Conservation (phyloP, 441 rosid species). For the Dalechampia spathulata region DNA sequence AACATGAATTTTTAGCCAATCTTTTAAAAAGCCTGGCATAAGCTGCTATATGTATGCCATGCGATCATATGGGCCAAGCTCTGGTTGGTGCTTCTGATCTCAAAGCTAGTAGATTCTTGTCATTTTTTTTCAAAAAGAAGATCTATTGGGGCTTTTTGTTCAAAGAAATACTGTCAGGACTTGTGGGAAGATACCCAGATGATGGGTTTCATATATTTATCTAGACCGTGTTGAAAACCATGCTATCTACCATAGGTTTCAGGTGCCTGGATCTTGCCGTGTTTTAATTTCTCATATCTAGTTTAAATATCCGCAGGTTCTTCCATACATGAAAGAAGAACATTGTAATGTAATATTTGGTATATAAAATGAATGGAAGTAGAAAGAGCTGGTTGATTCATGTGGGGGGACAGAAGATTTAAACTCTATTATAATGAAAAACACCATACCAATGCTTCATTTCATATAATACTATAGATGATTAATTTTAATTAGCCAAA, state of each 20-base stretch:
- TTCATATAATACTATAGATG: no score
- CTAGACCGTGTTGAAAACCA: background rate
- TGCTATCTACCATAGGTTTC: background rate
- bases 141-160: background rate
- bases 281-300: constrained; percentile 1
- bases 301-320: background rate
- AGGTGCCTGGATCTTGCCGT: background rate
- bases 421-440: no score
- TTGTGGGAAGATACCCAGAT: background rate
- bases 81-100: background rate
- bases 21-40: background rate
- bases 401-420: no score
- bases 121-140: background rate
- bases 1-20: constrained; percentile 18
- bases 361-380: background rate
- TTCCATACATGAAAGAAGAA: background rate
- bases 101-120: background rate
- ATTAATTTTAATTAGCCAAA: no score
- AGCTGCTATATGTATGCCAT: background rate
- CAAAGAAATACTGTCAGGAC: background rate
- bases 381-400: background rate
- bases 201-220: background rate
- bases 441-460: no score
- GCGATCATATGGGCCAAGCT: background rate
- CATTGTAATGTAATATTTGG: background rate